Base-by-base conservation (phyloP, 768 basidiomycete species). In the Leccinum boreale region DNA sequence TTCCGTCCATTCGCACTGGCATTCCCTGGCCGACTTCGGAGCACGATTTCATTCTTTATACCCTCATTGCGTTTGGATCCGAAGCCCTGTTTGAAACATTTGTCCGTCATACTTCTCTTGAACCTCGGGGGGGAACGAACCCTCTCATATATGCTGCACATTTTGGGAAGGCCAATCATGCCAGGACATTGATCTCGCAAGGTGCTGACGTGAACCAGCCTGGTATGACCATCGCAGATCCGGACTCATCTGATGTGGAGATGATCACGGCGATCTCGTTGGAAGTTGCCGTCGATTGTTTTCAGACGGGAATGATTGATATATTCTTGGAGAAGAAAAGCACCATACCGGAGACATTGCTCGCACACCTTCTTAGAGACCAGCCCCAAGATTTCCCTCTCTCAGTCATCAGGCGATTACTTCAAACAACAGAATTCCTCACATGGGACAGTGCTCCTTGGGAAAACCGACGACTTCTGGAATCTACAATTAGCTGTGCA, bases 111-210 rank as follows among this genome's bases (percentile, higher is more conserved):
- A n/a, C n/a, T n/a, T n/a, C n/a, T n/a, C n/a, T n/a, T n/a, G n/a
- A n/a, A n/a, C n/a, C n/a, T n/a, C n/a, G n/a, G n/a, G n/a, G n/a
- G n/a, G n/a, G n/a, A n/a, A n/a, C n/a, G n/a, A 62, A 56, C 5
- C 61, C 61, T 1, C 55, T 62, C 4, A 33, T 62, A 19, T 60
- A 62, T 17, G 35, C 52, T 5, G 48, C 52, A 2, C 24, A 49
- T 1, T 35, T 62, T 5, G 52, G 53, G 0, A 56, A 53, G 42
- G 31, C 19, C 2, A 28, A n/a, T 2, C 55, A 60, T 33, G 49
- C 55, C 9, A 26, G 4, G 15, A 5, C 15, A 4, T 11, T 62
- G 26, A 47, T 58, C 42, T 55, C 21, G 1, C 49, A 23, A 4
- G 59, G 53, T 6, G 46, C 12, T 4, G 0, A 47, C 21, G 12